phyloP scores from a whole-genome alignment of 306 rosid species.

The Datisca glomerata region DNA sequence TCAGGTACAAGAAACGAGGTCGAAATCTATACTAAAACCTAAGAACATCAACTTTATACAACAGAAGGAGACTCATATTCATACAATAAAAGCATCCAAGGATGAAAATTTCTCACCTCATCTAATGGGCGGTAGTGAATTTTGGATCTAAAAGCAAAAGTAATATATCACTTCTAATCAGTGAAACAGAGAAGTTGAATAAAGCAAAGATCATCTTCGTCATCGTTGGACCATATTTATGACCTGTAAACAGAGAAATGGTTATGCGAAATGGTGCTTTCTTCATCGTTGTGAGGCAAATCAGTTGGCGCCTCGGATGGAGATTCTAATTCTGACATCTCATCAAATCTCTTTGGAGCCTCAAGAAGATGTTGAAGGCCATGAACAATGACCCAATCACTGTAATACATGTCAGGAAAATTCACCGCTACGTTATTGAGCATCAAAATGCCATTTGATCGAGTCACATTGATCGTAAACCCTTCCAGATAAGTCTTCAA shows the following conservation, averaged over 20 bases:
- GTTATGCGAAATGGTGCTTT: slow-evolving; percentile 10
- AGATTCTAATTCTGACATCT: neutral
- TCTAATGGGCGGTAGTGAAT: too few species aligned
- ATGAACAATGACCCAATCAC: slow-evolving; percentile 30
- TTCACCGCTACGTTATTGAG: slow-evolving; percentile 26
- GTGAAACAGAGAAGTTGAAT: too few species aligned
- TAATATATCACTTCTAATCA: too few species aligned
- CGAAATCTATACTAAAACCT: too few species aligned
- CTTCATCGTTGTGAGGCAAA: neutral
- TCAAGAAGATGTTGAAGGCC: slow-evolving; percentile 22
- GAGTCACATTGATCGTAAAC: slow-evolving; percentile 19
- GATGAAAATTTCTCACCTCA: too few species aligned
- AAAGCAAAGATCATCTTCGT: too few species aligned
- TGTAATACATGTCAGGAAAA: slow-evolving; percentile 25
- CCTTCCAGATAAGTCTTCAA: slow-evolving; percentile 26
- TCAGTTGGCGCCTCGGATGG: neutral
- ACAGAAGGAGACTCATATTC: too few species aligned
- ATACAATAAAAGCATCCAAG: too few species aligned
- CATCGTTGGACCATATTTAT: too few species aligned
- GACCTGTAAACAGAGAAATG: slow-evolving; percentile 28
- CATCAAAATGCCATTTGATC: slow-evolving; percentile 10
- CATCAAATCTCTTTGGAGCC: neutral
- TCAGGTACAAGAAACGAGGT: too few species aligned
- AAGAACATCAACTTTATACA: too few species aligned
- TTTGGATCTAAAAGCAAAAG: too few species aligned